Evolutionary conservation across 352 stramenopile genomes (phyloP), one percentile per base, ranked within the genome.

Genomic region (Saprolegnia diclina): DNA sequence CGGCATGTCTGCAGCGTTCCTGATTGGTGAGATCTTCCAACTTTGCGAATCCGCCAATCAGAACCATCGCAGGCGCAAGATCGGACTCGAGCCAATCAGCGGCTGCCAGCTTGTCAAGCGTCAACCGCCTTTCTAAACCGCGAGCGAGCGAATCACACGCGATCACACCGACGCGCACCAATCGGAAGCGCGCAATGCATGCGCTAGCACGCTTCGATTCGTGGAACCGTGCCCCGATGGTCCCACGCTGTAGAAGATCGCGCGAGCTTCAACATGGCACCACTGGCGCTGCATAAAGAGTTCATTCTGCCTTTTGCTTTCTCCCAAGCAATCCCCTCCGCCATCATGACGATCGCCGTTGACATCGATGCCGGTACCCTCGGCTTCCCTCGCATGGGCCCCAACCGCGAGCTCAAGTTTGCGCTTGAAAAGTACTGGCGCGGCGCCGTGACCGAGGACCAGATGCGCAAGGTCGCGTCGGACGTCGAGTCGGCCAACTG

Each of bases 361-460:
- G 62, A 61, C 38, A 78, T 92, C 21, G 82, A 90, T 69, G 88
- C 78, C 59, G 83, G 80, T 65, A 94, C 88, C 50, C 81, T 97
- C 52, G 91, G 91, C 19, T 97, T 97, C 77, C 87, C 88, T 45
- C 87, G 90, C 64, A 97, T 97, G 83, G 91, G 91, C 24, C 88
- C 87, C 26, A 96, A 96, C 77, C 87, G 91, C 18, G 91, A 98
- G 79, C 87, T 98, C 68, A 98, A 98, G 85, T 97, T 97, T 72
- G 88, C 88, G 5, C 75, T 98, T 18, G 92, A 98, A 74, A 95
- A 96, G 75, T 95, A 93, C 77, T 98, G 92, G 92, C 87, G 87
- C 70, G 78, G 86, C 63, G 88, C 90, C 66, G 77, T 95, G 59
- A 80, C 63, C 44, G 79, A 94, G 73, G 71, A 85, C n/a, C 88